Evolutionary conservation across 2,329 filamentous ascomycete species (phyloP), one percentile per base, ranked within the genome.

Genomic region (Emmonsiellopsis sp.): DNA sequence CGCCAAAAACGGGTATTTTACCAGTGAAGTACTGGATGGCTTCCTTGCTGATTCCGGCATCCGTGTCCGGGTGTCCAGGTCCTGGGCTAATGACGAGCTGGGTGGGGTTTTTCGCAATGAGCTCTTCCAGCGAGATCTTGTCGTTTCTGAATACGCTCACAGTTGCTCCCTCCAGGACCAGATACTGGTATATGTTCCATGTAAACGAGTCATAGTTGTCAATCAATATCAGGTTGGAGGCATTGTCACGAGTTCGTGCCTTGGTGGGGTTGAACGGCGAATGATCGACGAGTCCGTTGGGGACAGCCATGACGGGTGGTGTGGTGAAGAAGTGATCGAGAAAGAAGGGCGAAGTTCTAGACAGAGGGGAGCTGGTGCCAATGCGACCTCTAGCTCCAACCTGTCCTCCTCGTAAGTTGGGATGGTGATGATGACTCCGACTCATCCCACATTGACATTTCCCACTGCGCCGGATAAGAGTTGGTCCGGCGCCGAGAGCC

Each of bases 201-300:
- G 92, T 96, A 71, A 98, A 98, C 3, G 93, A 97, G 72, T 98
- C 93, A 72, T 97, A 98, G 73, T 98, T 98, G 77, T 98, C 93
- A 64, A 98, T 96, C 58, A 98, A 79, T 58, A 98, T 81, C 55
- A 98, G 80, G 71, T 97, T 97, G 54, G 86, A 87, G 31, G 93
- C 93, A 49, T 84, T 90, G 27, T 85, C 70, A 51, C 96, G 77
- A 37, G 84, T 83, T 51, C 84, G 76, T 33, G 85, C 84, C 51
- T 86, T 85, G 58, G 86, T 80, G 55, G 88, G 87, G 70, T 95
- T 85, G 63, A 65, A 69, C 63, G 91, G 90, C 56, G 92, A 96
- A 71, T 96, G 85, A 68, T 96, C 92, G 58, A 85, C 76, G 42
- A 86, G 62, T 56, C 71, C 76, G 60, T 73, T 45, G 42, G 68